Base-by-base conservation (phyloP, 352 stramenopile species). In the Thalassiosira ordinaria region DNA sequence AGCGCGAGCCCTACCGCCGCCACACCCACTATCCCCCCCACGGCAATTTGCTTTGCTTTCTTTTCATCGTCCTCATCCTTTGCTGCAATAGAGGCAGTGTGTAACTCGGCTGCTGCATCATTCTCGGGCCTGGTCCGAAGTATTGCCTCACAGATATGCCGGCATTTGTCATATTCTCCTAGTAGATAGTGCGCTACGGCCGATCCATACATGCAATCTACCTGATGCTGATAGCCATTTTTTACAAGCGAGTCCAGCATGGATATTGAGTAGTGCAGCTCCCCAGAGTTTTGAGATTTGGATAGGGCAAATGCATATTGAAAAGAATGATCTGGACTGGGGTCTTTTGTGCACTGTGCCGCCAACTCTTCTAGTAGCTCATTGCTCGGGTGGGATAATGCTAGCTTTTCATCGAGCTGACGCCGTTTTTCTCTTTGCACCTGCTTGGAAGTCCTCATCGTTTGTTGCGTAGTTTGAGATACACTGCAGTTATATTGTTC, bases 241-340 rank as follows among this genome's bases (percentile, higher is more conserved):
- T 86, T 90, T 0, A 92, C 61, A 4, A 94, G 63, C n/a, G 85
- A 87, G 83, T 92, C 83, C n/a, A 94, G 78, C 39, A 94, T 89
- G n/a, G 74, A 79, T 44, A 94, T 80, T 14, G 87, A 75, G 55
- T 92, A 91, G 16, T 82, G 66, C 8, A 94, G 63, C 67, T 94
- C 89, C 0, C 63, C 73, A 18, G 61, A 37, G 46, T 90, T 56
- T 1, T 27, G 56, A 7, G 80, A 90, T 75, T 92, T 92, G 51
- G 74, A 90, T 0, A 94, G 60, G 47, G 82, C 83, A 75, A 94
- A 94, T 3, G 87, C 89, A 53, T 92, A 94, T 80, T 94, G 85
- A 78, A 94, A 94, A 2, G 87, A 91, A 60, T 86, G 84, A 18
- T 89, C 78, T 0, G 69, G 78, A 35, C 20, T 82, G 8, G 82